A percentile compares a stretch with the other conserved stretches of the same genome.
phyloP scores from a whole-genome alignment of 2,329 filamentous ascomycete genomes.

The Ophiocordyceps australis region DNA sequence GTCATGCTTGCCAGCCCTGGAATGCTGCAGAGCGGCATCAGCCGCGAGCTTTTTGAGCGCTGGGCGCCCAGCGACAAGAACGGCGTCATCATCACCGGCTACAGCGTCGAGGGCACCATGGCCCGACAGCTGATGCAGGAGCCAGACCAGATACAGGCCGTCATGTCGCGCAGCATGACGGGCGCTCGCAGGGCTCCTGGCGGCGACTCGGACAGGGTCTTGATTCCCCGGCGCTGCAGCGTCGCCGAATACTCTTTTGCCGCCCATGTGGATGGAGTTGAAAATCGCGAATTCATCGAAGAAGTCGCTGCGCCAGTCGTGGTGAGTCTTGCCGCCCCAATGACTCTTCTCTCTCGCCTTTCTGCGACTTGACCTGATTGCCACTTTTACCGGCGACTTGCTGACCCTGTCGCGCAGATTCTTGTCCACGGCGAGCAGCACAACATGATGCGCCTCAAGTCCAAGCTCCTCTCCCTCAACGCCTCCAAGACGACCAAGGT shows the following conservation, averaged over 20 bases:
- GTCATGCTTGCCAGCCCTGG: conserved; percentile 95
- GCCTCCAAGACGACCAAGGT: conserved; percentile 62
- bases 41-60: conserved; percentile 75
- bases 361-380: too few relatives aligned
- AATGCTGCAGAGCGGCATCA: conserved; percentile 96
- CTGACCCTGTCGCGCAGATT: conserved; percentile 35
- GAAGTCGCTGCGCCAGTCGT: conserved; percentile 85
- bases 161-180: conserved; percentile 62
- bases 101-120: conserved; percentile 98
- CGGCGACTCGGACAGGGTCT: conserved; percentile 64
- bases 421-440: conserved; percentile 93
- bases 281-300: conserved; percentile 94
- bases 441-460: conserved; percentile 95
- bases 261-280: conserved; percentile 86
- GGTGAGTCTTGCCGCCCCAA: conserved; percentile 49
- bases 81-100: conserved; percentile 95
- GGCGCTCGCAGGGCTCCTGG: conserved; percentile 42
- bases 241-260: conserved; percentile 93
- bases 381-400: too few relatives aligned
- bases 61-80: conserved; percentile 96
- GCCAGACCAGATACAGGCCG: conserved; percentile 82
- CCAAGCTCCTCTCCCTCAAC: conserved; percentile 84
- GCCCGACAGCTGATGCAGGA: conserved; percentile 90
- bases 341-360: too few relatives aligned
- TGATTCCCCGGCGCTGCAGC: conserved; percentile 84